Base-by-base conservation (phyloP, 768 basidiomycete species). In the Trametes sanguinea region DNA sequence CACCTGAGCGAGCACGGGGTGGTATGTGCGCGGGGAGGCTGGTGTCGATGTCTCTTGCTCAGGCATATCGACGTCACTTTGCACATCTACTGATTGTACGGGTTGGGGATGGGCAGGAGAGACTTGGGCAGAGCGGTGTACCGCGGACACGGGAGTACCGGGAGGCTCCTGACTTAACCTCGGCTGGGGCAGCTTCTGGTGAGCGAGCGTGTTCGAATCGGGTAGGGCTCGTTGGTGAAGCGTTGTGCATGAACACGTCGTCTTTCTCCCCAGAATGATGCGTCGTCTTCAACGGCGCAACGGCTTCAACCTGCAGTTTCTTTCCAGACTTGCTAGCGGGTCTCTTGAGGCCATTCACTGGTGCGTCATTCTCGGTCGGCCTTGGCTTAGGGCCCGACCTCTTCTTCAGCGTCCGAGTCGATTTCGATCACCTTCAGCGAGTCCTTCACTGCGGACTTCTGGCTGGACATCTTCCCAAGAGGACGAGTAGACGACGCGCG, bases 1-100 rank as follows among this genome's bases (percentile, higher is more conserved):
- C 9, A 73, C 13, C 47, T 62, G 51, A 16, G 71, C 37, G 47
- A 72, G 57, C 63, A 73, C 51, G 59, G 73, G 63, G 32, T 64
- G 63, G 37, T 60, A 64, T 6, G 63, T 46, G 11, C 39, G 62
- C 4, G 57, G 57, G 8, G 62, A 55, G 8, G 45, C 33, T 33
- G 62, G 8, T 2, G 39, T 29, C 6, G 35, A 11, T 4, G n/a
- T 40, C 35, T 33, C 62, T 17, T 57, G 67, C 32, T 44, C 60
- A 5, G 60, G 45, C 27, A 51, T 54, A 6, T 13, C 17, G 1
- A 42, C 56, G 29, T 58, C 40, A 1, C 6, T 47, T 13, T 39
- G 14, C 11, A n/a, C 39, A 14, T 45, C 42, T 4, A 29, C 43
- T 2, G 33, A 10, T n/a, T 45, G 42, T 1, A 7, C 32, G 13